phyloP scores from a whole-genome alignment of 208 protist genomes.

The Trichomonas tenax region DNA sequence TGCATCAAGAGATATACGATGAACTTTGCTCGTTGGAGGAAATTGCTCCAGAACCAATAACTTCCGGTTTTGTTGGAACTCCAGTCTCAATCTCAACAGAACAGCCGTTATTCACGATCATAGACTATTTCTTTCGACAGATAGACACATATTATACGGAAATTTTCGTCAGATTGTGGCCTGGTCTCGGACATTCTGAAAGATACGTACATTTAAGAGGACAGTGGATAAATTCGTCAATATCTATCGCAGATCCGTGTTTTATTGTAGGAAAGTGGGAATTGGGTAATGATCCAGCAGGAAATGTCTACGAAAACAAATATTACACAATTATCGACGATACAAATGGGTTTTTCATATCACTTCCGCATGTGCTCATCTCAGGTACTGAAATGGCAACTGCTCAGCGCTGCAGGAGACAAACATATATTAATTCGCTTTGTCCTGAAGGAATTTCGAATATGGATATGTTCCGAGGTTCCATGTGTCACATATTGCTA shows the following conservation, averaged over 20 bases:
- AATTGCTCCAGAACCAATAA: neutral
- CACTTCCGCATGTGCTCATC: neutral
- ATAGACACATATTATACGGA: neutral
- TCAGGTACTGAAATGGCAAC: neutral
- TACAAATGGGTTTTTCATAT: neutral
- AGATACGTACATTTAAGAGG: neutral
- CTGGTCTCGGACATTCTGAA: neutral
- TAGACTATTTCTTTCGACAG: neutral
- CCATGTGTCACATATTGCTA: neutral
- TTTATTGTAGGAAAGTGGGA: neutral
- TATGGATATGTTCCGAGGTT: neutral
- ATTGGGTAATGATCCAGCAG: neutral
- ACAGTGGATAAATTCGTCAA: neutral
- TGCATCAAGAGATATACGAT: no score
- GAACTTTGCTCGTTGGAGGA: no score
- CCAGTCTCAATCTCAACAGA: neutral
- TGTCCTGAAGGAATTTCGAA: neutral
- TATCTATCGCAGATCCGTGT: neutral
- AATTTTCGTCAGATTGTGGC: neutral
- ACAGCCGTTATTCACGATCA: neutral
- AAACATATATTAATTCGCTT: neutral
- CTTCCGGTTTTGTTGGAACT: neutral
- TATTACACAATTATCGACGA: neutral
- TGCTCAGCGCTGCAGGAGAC: neutral
- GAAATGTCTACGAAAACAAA: neutral